phyloP scores from a whole-genome alignment of 2,329 filamentous ascomycete genomes.

The Cryphonectria parasitica region DNA sequence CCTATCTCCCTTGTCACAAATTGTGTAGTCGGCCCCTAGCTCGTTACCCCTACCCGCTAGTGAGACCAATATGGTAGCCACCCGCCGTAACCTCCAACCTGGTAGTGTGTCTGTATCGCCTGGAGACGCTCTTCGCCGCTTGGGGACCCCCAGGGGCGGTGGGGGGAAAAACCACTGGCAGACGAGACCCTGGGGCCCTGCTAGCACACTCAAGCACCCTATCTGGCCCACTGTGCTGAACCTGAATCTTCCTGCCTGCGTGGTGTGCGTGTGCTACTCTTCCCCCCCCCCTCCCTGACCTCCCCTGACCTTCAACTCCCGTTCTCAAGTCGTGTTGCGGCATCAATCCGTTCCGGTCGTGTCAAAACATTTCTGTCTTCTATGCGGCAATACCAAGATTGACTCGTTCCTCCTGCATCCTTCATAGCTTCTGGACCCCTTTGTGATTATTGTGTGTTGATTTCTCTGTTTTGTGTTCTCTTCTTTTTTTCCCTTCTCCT shows the following conservation, averaged over 20 bases:
- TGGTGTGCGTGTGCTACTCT: neutral
- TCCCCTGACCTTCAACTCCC: neutral
- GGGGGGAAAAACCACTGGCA: neutral
- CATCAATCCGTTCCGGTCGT: slow-evolving; percentile 43
- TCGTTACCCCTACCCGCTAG: slow-evolving; percentile 13
- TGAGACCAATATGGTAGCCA: slow-evolving; percentile 3
- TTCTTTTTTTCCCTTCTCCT: neutral
- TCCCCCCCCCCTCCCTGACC: neutral
- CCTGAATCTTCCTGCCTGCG: slow-evolving; percentile 7
- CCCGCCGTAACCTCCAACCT: slow-evolving; percentile 6
- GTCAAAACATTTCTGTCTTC: slow-evolving; percentile 46
- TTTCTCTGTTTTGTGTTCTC: neutral
- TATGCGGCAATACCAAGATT: slow-evolving; percentile 39
- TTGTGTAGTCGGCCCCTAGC: neutral
- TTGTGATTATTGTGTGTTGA: neutral
- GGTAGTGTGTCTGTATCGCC: neutral
- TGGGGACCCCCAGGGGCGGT: too few species aligned
- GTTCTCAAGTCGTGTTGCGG: slow-evolving; percentile 38
- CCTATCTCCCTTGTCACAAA: slow-evolving; percentile 8
- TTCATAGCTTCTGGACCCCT: neutral
- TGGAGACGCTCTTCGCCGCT: slow-evolving; percentile 1
- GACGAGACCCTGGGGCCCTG: slow-evolving; percentile 18
- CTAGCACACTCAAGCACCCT: slow-evolving; percentile 22
- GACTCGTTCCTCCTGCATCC: neutral
- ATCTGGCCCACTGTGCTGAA: slow-evolving; percentile 23